A percentile compares a stretch with the other conserved stretches of the same genome.
Evolutionary conservation across 192 early-diverging fungal genomes (phyloP).

Genomic region (Podila verticillata): DNA sequence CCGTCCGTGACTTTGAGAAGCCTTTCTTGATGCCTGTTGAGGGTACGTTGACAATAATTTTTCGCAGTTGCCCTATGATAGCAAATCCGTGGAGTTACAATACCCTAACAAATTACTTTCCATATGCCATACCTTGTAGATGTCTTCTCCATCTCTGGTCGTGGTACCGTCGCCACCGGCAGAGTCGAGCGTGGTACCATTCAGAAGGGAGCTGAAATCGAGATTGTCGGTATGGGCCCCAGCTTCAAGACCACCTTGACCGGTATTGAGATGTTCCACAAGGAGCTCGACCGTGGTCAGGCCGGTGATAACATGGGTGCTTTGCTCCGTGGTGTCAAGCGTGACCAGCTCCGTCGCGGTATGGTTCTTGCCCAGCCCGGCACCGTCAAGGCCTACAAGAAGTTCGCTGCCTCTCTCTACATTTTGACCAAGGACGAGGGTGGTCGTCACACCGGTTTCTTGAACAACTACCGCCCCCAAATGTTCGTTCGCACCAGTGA

Average conservation of each 20-base stretch:
- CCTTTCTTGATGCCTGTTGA: constrained; percentile 99
- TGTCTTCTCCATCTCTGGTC: constrained; percentile 97
- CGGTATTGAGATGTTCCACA: constrained; percentile 99
- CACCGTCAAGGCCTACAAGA: constrained; percentile 93
- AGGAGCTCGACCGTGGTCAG: constrained; percentile 96
- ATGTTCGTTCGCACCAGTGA: constrained; percentile 97
- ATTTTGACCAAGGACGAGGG: constrained; percentile 98
- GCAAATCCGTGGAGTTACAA: not conserved
- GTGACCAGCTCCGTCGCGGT: constrained; percentile 94
- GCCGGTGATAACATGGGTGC: constrained; percentile 99
- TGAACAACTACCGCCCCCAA: constrained; percentile 97
- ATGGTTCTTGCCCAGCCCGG: constrained; percentile 94
- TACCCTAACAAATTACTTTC: not conserved
- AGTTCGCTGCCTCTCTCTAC: constrained; percentile 93
- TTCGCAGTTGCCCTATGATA: no score
- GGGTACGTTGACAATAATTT: constrained; percentile 50
- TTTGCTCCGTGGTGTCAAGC: constrained; percentile 95
- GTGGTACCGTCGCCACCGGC: constrained; percentile 96
- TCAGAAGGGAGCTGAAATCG: constrained; percentile 94
- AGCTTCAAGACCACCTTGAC: constrained; percentile 93
- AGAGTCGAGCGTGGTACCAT: constrained; percentile 94
- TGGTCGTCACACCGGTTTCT: constrained; percentile 97
- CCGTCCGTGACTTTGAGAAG: constrained; percentile 94
- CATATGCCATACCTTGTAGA: constrained; percentile 57
- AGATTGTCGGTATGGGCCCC: constrained; percentile 94